Evolutionary conservation across 2,329 filamentous ascomycete species (phyloP).

Genomic region (Penicillium sp.): DNA sequence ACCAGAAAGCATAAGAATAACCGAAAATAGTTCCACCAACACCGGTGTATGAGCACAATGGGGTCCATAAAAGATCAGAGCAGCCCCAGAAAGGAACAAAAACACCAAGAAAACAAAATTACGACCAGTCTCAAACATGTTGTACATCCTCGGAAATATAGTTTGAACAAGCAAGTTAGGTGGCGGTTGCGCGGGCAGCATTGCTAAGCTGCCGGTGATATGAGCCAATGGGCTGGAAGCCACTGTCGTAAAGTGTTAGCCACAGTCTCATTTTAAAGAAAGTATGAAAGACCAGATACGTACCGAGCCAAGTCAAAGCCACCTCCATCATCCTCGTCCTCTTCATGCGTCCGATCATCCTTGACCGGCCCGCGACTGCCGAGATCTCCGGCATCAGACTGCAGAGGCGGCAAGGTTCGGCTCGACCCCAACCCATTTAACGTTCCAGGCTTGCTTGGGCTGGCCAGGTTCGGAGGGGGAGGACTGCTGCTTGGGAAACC

Average conservation of each 20-base stretch:
- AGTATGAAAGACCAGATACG: slow-evolving; percentile 15
- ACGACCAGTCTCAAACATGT: slow-evolving; percentile 16
- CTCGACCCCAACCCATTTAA: slow-evolving; percentile 35
- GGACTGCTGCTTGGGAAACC: slow-evolving; percentile 52
- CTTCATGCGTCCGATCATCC: slow-evolving; percentile 32
- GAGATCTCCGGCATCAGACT: slow-evolving; percentile 32
- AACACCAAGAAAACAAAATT: slow-evolving; percentile 5
- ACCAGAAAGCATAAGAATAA: neutral
- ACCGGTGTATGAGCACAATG: slow-evolving; percentile 21
- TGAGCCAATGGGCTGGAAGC: slow-evolving; percentile 52
- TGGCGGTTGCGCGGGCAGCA: slow-evolving; percentile 40
- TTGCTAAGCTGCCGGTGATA: slow-evolving; percentile 48
- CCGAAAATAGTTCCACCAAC: slow-evolving; percentile 13
- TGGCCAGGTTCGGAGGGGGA: slow-evolving; percentile 48
- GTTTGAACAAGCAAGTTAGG: slow-evolving; percentile 12
- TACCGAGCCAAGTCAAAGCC: slow-evolving; percentile 53
- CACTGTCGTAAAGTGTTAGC: slow-evolving; percentile 33
- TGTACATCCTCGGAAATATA: slow-evolving; percentile 15
- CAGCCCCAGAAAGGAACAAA: neutral
- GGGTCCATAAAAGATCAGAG: slow-evolving; percentile 2
- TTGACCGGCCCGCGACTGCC: slow-evolving; percentile 22
- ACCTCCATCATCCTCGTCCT: slow-evolving; percentile 44
- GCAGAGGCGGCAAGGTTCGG: slow-evolving; percentile 35
- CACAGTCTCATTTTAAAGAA: neutral
- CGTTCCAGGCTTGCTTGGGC: slow-evolving; percentile 48